phyloP scores from a whole-genome alignment of 495 filamentous ascomycete species.

The Penicillium desertorum region DNA sequence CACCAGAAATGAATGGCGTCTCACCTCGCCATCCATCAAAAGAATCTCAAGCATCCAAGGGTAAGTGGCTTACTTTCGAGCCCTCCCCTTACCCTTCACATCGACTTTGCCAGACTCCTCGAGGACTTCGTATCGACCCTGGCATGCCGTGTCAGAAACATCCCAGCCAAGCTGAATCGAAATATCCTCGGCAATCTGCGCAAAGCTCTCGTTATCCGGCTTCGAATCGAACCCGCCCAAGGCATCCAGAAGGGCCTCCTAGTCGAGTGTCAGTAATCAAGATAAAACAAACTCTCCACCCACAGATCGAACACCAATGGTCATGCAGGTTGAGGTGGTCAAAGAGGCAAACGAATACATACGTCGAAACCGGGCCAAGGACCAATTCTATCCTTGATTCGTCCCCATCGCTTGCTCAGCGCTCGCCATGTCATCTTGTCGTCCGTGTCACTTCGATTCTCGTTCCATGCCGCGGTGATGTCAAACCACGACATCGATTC shows the following conservation, averaged over 20 bases:
- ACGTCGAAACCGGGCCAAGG: constrained; percentile 6
- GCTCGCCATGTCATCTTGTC: neutral
- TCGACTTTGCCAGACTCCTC: neutral
- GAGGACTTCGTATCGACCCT: neutral
- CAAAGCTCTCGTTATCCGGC: neutral
- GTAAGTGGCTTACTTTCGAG: neutral
- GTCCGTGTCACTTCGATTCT: neutral
- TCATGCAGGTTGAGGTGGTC: neutral
- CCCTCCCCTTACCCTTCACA: neutral
- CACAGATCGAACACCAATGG: neutral
- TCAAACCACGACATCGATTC: neutral
- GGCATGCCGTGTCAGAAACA: neutral
- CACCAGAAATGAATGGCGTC: neutral
- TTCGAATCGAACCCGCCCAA: neutral
- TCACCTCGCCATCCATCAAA: constrained; percentile 1
- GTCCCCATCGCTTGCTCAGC: neutral
- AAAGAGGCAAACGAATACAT: neutral
- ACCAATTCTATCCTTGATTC: neutral
- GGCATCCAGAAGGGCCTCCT: neutral
- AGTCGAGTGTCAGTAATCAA: neutral
- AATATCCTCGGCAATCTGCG: neutral
- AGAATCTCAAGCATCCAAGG: neutral
- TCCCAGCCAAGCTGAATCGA: neutral
- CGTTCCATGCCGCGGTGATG: neutral
- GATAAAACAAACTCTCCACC: neutral